Evolutionary conservation across 2,329 filamentous ascomycete species (phyloP).

Genomic region (Boeremia lycopersici): DNA sequence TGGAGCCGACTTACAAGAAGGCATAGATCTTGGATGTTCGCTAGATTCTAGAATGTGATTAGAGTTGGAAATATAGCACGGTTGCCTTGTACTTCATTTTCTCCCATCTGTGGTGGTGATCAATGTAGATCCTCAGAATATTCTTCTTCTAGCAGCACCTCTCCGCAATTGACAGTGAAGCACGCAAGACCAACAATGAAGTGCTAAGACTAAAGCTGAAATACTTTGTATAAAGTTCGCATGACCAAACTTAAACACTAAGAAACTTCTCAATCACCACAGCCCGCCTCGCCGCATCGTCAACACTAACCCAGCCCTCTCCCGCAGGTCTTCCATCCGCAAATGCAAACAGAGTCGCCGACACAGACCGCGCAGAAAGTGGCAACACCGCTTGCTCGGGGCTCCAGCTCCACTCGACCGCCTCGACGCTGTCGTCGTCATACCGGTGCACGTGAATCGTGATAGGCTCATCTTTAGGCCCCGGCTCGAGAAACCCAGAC

Average conservation of each 20-base stretch:
- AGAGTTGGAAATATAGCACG: too few species aligned
- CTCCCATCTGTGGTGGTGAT: too few species aligned
- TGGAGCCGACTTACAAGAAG: slow-evolving; percentile 31
- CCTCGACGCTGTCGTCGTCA: slow-evolving; percentile 53
- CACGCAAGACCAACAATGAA: too few species aligned
- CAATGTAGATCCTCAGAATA: too few species aligned
- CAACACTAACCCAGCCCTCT: slow-evolving; percentile 35
- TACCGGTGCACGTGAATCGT: slow-evolving; percentile 60
- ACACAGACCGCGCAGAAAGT: slow-evolving; percentile 25
- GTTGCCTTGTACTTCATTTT: too few species aligned
- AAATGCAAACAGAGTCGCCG: slow-evolving; percentile 27
- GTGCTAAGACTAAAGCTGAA: too few species aligned
- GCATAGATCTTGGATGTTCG: neutral
- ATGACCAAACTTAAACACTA: neutral
- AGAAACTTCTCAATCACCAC: slow-evolving; percentile 21
- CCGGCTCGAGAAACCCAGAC: slow-evolving; percentile 21
- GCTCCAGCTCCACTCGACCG: slow-evolving; percentile 52
- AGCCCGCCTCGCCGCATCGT: slow-evolving; percentile 32
- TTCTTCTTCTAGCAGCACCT: too few species aligned
- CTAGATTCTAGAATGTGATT: neutral
- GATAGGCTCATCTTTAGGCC: slow-evolving; percentile 40
- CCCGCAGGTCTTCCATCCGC: slow-evolving; percentile 26
- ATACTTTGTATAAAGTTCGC: too few species aligned
- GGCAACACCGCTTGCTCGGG: slow-evolving; percentile 40
- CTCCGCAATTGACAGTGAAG: too few species aligned